Evolutionary conservation across 108 stramenopile species (phyloP).

Genomic region (Skeletonema tropicum): DNA sequence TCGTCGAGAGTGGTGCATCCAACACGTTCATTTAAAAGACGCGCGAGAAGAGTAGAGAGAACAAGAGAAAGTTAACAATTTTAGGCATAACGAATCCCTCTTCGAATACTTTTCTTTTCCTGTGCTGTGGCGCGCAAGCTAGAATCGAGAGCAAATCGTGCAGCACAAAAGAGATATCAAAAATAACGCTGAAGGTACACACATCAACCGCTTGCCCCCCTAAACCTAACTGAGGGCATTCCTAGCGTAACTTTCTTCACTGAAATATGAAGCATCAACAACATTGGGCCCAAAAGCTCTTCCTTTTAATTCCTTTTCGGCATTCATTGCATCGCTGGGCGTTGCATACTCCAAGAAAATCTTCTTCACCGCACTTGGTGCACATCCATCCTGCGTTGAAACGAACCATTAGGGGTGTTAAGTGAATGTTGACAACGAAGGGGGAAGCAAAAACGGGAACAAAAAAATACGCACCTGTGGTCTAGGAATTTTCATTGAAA

Average conservation of each 20-base stretch:
- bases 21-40: neutral
- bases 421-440: neutral
- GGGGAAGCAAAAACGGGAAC: neutral
- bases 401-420: neutral
- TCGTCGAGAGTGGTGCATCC: too few species aligned
- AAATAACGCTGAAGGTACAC: neutral
- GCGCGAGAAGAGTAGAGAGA: neutral
- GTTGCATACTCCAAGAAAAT: slow-evolving; percentile 92
- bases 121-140: neutral
- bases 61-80: neutral
- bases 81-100: neutral
- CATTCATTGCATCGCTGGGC: slow-evolving; percentile 66
- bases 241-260: slow-evolving; percentile 55
- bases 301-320: slow-evolving; percentile 82
- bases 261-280: slow-evolving; percentile 63
- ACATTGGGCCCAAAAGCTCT: slow-evolving; percentile 89
- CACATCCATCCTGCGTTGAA: slow-evolving; percentile 44
- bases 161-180: neutral
- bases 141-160: neutral
- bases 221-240: slow-evolving; percentile 30
- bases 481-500: slow-evolving; percentile 86
- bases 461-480: slow-evolving; percentile 38
- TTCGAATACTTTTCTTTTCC: neutral
- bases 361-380: slow-evolving; percentile 73
- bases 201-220: neutral